These are phyloP conservation scores for Naegleria lovaniensis DNA, from an alignment of 208 protist species.

Conservation along the genomic window DNA sequence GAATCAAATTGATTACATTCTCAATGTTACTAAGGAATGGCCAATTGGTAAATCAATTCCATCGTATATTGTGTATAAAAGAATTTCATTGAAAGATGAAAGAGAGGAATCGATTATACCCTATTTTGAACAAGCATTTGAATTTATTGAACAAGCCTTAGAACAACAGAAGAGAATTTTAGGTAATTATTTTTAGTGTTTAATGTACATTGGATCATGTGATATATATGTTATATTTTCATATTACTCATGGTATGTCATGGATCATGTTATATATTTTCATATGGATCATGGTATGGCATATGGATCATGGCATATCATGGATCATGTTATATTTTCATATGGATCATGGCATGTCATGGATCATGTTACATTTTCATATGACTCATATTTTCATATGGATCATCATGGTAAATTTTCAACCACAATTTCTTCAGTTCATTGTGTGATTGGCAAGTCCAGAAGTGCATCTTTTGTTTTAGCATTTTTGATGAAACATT, in stretches of 20 bases:
- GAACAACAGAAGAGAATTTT: background rate
- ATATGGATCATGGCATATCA: too few relatives aligned
- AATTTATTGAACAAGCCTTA: background rate
- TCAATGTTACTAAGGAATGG: conserved; percentile 17
- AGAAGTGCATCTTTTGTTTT: conserved; percentile 19
- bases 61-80: background rate
- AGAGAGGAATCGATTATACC: background rate
- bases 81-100: background rate
- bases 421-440: background rate
- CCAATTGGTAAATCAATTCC: background rate
- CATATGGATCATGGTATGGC: too few relatives aligned
- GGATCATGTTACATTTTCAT: too few relatives aligned
- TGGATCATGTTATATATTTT: too few relatives aligned
- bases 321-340: too few relatives aligned
- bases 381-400: too few relatives aligned
- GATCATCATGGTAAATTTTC: too few relatives aligned
- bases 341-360: too few relatives aligned
- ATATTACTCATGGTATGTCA: too few relatives aligned
- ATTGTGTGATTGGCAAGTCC: conserved; percentile 17
- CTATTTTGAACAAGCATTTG: background rate
- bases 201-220: too few relatives aligned
- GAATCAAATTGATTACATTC: background rate
- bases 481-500: background rate
- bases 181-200: background rate
- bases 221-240: too few relatives aligned